A percentile compares a stretch with the other conserved stretches of the same genome.
Evolutionary conservation across 2,329 filamentous ascomycete species (phyloP).

Genomic region (Rhynchosporium secalis): DNA sequence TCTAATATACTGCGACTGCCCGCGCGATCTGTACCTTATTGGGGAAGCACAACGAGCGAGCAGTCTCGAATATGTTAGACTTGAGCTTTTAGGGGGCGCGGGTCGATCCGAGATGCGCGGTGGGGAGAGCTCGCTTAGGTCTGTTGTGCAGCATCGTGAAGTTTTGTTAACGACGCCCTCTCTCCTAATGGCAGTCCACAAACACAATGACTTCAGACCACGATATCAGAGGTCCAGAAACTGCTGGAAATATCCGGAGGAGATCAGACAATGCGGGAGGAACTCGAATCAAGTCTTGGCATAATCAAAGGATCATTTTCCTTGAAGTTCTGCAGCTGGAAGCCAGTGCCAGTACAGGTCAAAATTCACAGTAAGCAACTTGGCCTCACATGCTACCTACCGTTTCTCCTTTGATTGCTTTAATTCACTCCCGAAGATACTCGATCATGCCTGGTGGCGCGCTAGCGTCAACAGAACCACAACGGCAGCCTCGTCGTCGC

Average conservation of each 20-base stretch:
- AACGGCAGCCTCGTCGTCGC: not conserved
- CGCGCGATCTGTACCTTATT: constrained; percentile 9
- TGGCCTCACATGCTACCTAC: constrained; percentile 5
- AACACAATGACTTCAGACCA: constrained; percentile 10
- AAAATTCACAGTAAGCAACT: constrained; percentile 10
- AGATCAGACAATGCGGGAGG: not conserved
- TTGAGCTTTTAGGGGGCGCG: not conserved
- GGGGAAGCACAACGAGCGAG: constrained; percentile 4
- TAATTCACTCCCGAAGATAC: constrained; percentile 8
- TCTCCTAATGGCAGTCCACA: not conserved
- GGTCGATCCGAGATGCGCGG: constrained; percentile 2
- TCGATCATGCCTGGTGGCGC: constrained; percentile 6
- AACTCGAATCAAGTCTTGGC: constrained; percentile 15
- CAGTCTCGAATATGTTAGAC: not conserved
- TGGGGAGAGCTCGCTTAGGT: constrained; percentile 19
- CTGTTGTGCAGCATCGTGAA: constrained; percentile 12
- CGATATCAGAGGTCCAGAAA: not conserved
- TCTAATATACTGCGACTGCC: not conserved
- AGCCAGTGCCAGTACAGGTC: not conserved
- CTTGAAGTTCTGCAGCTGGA: not conserved
- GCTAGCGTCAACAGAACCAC: constrained; percentile 15
- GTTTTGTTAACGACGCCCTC: constrained; percentile 13
- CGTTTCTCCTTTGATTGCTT: not conserved
- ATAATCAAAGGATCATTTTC: constrained; percentile 17
- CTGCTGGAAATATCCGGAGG: not conserved